Base-by-base conservation (phyloP, 805 yeast species). In the Isabelozyma pseudorhagii region DNA sequence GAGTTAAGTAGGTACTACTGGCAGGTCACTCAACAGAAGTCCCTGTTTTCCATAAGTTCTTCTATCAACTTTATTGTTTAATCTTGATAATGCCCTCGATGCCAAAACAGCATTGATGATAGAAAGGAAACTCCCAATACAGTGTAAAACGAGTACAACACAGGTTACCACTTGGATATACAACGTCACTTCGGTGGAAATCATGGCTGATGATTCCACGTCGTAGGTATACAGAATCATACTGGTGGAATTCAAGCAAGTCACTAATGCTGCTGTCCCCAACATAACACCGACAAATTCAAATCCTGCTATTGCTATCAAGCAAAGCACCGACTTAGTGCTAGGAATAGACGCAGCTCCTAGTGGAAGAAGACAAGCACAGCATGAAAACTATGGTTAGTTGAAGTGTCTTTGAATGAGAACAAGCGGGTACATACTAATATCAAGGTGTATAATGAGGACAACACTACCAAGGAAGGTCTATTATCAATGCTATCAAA, bases 401-500 rank as follows among this genome's bases (percentile, higher is more conserved):
- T 31, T 9, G 36, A 31, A 13, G 28, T 27, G 14, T n/a, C 9
- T 5, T 41, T 10, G 5, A 13, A 40, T 11, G 6, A 40, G 17
- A 40, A 27, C 7, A 27, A 25, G 38, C 10, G 6, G 28, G 15
- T 17, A 28, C 62, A 36, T 54, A 64, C 67, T 63, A 59, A 54
- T 3, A 60, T 27, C 2, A 60, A 47, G 14, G 59, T 57, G 46
- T 55, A 66, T 5, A 63, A 14, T 21, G 52, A 50, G 3, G 68
- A 45, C 1, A 64, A 47, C 8, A 68, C 51, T 8, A 59, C 50
- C 1, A 66, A 49, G 1, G 60, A 28, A 0, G 76, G 76, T 9
- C 76, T 53, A 42, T 67, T 59, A 31, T 61, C 64, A 2, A 72
- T 64, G 14, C 59, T 59, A 15, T 69, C 72, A 46, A 67, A 67